Evolutionary conservation across 257 asterid species (phyloP), one percentile per base, ranked within the genome.

Genomic region (Solanum lycopersicoides): DNA sequence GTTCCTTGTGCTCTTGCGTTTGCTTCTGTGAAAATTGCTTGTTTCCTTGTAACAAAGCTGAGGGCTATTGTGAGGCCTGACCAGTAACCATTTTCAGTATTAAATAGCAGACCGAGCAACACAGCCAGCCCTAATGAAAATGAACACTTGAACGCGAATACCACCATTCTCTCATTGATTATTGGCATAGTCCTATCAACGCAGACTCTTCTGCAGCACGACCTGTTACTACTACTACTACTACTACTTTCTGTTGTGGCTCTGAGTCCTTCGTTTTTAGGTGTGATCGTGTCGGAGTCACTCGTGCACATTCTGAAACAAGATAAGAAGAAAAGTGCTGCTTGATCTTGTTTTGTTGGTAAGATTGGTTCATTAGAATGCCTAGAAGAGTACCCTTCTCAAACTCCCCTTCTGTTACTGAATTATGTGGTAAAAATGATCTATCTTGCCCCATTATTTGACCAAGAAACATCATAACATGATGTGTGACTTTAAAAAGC

Each of bases 1-100:
- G 98, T 92, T 72, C 98, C 98, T 88, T 94, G 97, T 85, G 91
- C 96, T 59, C 98, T 91, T 14, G 93, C 89, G 87, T 96, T 96
- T 34, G 98, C 94, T 13, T 89, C 42, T 23, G 95, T 93, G 85
- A 96, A 91, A 56, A 92, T 88, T 44, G 98, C 92, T 45, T 94
- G 96, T 89, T 89, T 91, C 35, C 96, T 94, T 1, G 86, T 72
- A 4, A 89, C 95, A 66, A 93, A 91, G 87, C 97, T 91, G 91
- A 93, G 93, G 72, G 98, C 98, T 28, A 94, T 90, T 14, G 93
- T 85, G 42, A 95, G 94, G n/a, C 98, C 98, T 2, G 97, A 91
- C 98, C 98, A 95, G 75, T 92, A 92, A 9, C 94, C 94, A 9
- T 94, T 91, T 68, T 89, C 90, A 44, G 85, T 90, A 88, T 93